These are phyloP conservation scores for Coniochaeta pulveracea DNA, from an alignment of 2,329 filamentous ascomycete species.

Conservation along the genomic window DNA sequence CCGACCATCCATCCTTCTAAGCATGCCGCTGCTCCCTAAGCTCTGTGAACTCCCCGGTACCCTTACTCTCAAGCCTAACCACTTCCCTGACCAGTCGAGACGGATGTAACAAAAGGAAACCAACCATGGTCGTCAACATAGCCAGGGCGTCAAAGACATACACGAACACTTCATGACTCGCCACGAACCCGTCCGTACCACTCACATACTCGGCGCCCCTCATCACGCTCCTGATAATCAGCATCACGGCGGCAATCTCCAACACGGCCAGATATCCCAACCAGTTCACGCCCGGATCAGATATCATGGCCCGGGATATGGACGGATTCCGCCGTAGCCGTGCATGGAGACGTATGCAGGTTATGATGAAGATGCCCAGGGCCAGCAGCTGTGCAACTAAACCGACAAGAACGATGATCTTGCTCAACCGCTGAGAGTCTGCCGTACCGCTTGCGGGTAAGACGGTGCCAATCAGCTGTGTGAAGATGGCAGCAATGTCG, in stretches of 20 bases:
- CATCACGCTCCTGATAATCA: constrained; percentile 11
- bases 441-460: constrained; percentile 7
- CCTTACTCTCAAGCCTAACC: not conserved
- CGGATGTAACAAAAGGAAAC: constrained; percentile 11
- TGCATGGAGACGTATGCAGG: constrained; percentile 2
- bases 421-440: constrained; percentile 4
- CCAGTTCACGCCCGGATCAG: constrained; percentile 8
- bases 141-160: constrained; percentile 10
- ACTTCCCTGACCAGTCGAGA: constrained; percentile 7
- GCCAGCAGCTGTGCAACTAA: constrained; percentile 7
- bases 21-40: not conserved
- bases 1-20: no score
- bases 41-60: not conserved
- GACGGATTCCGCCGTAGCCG: constrained; percentile 2
- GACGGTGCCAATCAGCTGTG: constrained; percentile 24
- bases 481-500: constrained; percentile 29
- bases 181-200: constrained; percentile 7
- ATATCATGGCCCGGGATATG: not conserved
- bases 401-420: constrained; percentile 6
- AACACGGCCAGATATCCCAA: constrained; percentile 9
- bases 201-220: constrained; percentile 11
- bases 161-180: constrained; percentile 5
- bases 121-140: constrained; percentile 7
- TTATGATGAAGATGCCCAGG: constrained; percentile 6
- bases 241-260: constrained; percentile 8